phyloP scores from a whole-genome alignment of 257 asterid species.

The Asclepias syriaca region DNA sequence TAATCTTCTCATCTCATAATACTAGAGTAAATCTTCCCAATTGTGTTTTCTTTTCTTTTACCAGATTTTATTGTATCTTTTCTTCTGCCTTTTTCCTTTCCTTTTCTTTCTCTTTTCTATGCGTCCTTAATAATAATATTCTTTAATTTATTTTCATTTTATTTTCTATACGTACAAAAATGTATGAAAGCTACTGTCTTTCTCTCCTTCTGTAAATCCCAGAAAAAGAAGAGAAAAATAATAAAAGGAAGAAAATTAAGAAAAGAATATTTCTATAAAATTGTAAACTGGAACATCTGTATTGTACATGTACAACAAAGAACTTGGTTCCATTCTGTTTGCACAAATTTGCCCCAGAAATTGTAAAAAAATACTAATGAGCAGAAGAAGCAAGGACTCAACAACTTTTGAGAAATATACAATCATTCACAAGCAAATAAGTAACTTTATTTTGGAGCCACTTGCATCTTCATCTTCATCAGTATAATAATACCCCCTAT shows the following conservation, averaged over 20 bases:
- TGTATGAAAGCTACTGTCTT: too few relatives aligned
- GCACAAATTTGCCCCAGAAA: slow-evolving; percentile 31
- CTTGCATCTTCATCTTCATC: not conserved
- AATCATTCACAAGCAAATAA: slow-evolving; percentile 9
- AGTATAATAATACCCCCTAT: not conserved
- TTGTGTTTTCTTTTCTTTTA: not conserved
- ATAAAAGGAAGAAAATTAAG: too few relatives aligned
- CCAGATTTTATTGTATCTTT: too few relatives aligned
- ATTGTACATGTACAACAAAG: slow-evolving; percentile 30
- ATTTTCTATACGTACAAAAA: too few relatives aligned
- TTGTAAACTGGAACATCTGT: slow-evolving; percentile 7
- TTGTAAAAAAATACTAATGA: slow-evolving; percentile 8
- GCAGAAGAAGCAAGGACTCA: slow-evolving; percentile 20
- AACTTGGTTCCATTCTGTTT: slow-evolving; percentile 25
- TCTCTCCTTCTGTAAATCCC: too few relatives aligned
- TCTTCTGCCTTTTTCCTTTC: too few relatives aligned
- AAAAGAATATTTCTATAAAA: slow-evolving; percentile 4
- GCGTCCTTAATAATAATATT: too few relatives aligned
- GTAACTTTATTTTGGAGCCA: slow-evolving; percentile 3
- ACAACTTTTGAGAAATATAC: slow-evolving; percentile 5
- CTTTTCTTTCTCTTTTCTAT: too few relatives aligned
- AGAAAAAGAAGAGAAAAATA: too few relatives aligned
- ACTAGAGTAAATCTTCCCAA: not conserved
- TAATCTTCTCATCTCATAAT: slow-evolving; percentile 25
- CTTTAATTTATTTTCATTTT: too few relatives aligned